phyloP scores from a whole-genome alignment of 345 rosid genomes.

The Garcia nutans region DNA sequence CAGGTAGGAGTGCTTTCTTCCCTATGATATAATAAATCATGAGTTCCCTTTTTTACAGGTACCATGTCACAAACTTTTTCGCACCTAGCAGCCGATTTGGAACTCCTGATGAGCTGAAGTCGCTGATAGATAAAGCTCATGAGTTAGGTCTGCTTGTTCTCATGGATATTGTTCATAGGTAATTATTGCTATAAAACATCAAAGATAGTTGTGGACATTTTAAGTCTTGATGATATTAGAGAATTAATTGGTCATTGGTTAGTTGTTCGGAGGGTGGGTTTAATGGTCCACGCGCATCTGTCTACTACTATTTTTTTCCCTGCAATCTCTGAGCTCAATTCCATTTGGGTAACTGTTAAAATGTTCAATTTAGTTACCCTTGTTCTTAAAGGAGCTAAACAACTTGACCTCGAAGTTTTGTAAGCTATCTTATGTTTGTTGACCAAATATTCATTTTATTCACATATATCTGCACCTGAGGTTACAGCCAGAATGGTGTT shows the following conservation, averaged over 20 bases:
- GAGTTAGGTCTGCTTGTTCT: slow-evolving; percentile 92
- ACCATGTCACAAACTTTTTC: slow-evolving; percentile 90
- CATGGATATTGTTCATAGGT: slow-evolving; percentile 99
- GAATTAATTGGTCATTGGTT: neutral
- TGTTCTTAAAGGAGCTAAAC: neutral
- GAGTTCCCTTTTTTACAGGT: slow-evolving; percentile 49
- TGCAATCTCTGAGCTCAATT: neutral
- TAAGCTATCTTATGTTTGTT: neutral
- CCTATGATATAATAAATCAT: slow-evolving; percentile 18
- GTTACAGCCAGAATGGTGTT: neutral
- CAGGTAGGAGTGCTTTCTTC: slow-evolving; percentile 10
- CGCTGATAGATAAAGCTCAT: slow-evolving; percentile 91
- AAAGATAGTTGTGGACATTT: neutral
- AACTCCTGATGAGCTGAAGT: slow-evolving; percentile 95
- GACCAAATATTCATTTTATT: neutral
- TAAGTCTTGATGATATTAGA: neutral
- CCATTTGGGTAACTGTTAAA: neutral
- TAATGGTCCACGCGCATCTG: too few species aligned
- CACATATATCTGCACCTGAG: neutral
- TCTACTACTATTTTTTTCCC: neutral
- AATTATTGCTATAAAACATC: slow-evolving; percentile 20
- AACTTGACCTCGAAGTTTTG: neutral
- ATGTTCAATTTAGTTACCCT: neutral
- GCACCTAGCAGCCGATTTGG: slow-evolving; percentile 99
- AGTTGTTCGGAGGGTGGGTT: too few species aligned